These are phyloP conservation scores for Coemansia brasiliensis DNA, from an alignment of 192 early-diverging fungal genomes.

Conservation along the genomic window DNA sequence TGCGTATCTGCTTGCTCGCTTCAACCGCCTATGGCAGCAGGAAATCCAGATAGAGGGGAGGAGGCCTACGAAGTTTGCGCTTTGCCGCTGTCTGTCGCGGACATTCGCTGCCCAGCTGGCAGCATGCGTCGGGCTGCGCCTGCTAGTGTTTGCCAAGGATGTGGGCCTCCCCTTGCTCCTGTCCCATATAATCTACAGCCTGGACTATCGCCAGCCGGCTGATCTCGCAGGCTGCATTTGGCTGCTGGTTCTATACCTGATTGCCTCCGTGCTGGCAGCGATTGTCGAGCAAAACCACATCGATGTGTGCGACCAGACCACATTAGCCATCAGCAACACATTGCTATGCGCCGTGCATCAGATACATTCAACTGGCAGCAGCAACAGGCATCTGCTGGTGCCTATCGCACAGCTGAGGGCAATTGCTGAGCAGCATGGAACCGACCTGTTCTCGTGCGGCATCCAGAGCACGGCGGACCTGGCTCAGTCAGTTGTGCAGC, in stretches of 20 bases:
- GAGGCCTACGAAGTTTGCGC: too few species aligned
- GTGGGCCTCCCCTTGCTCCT: slow-evolving; percentile 17
- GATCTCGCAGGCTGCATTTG: too few species aligned
- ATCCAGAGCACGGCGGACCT: slow-evolving; percentile 13
- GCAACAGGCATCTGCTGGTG: not conserved
- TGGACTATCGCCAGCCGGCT: too few species aligned
- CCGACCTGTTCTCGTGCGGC: slow-evolving; percentile 34
- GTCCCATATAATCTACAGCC: slow-evolving; percentile 19
- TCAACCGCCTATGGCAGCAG: slow-evolving; percentile 16
- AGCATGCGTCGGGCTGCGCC: slow-evolving; percentile 14
- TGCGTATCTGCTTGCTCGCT: not conserved
- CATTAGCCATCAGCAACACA: slow-evolving; percentile 20
- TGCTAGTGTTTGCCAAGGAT: slow-evolving; percentile 27
- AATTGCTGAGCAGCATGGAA: not conserved
- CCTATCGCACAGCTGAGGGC: not conserved
- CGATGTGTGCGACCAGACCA: slow-evolving; percentile 23
- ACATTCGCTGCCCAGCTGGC: slow-evolving; percentile 22
- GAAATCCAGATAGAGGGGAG: not conserved
- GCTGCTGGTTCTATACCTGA: slow-evolving; percentile 7
- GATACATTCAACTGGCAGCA: not conserved
- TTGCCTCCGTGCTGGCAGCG: not conserved
- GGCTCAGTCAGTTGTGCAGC: slow-evolving; percentile 13
- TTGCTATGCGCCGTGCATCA: slow-evolving; percentile 26
- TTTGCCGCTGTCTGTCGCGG: not conserved
- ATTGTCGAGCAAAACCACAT: slow-evolving; percentile 46